Base-by-base conservation (phyloP, 768 basidiomycete genomes). In the Cantharellus cinnabarinus region DNA sequence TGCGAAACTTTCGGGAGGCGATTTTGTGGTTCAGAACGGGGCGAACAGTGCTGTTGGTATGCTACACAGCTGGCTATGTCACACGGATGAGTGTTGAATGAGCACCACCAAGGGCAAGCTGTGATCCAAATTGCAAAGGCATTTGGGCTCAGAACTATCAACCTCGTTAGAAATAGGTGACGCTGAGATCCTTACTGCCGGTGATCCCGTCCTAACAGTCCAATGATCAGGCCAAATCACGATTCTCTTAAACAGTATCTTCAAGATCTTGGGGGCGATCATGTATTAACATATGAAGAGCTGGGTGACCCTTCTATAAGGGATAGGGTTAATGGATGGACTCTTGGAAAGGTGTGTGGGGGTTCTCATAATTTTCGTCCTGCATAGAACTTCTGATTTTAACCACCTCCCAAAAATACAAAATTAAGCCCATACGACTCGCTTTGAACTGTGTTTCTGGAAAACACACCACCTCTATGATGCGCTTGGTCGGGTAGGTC, bases 11-110 rank as follows among this genome's bases (percentile, higher is more conserved):
- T 62, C 77, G 56, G 72, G 75, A 54, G 87, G 82, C 2, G 84
- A 87, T 53, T 90, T 82, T 82, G 74, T 93, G 14, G 67, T 91
- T 5, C 89, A 91, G 68, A 91, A 90, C 62, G 89, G 86, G 37
- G 82, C 81, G 20, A 91, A 91, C 64, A 84, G 84, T 63, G 83
- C 85, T 20, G 88, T 87, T 60, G 54, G 80, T 70, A 14, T 57
- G 34, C 58, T 29, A 29, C 20, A 5, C n/a, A 2, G 40, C 41
- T 48, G 1, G 37, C 57, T 20, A 34, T 42, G 39, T 42, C 7
- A 29, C 38, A 61, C 10, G 7, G 14, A 54, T 10, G 44, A 29
- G 44, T 0, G 14, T 50, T 0, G 14, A 60, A 5, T 7, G 37
- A 20, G 50, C 53, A 39, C 5, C 59, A 84, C 82, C 83, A 85